phyloP scores from a whole-genome alignment of 2,329 filamentous ascomycete genomes.

The Furcasterigmium furcatum region DNA sequence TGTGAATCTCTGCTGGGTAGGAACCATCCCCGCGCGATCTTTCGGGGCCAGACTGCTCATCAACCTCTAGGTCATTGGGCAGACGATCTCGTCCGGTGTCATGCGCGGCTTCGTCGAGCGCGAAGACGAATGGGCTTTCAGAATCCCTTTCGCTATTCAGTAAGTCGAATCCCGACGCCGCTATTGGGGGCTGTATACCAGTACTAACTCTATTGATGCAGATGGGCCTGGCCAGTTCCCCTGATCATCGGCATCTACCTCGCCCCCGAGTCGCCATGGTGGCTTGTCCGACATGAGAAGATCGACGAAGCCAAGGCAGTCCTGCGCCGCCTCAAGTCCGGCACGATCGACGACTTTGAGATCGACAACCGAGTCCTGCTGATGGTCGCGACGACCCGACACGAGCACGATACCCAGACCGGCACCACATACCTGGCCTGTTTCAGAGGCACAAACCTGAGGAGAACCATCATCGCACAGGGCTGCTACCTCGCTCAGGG shows the following conservation, averaged over 20 bases:
- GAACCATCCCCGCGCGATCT: no score
- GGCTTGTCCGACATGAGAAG: constrained; percentile 29
- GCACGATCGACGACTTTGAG: constrained; percentile 25
- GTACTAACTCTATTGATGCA: constrained; percentile 14
- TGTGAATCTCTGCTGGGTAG: constrained; percentile 37
- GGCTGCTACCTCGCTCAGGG: constrained; percentile 24
- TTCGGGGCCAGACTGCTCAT: neutral
- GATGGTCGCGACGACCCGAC: constrained; percentile 40
- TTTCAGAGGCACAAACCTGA: constrained; percentile 43
- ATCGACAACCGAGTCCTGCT: constrained; percentile 31
- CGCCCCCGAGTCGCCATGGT: constrained; percentile 37
- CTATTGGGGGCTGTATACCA: neutral
- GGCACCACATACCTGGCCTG: constrained; percentile 40
- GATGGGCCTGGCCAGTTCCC: constrained; percentile 29
- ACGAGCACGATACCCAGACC: constrained; percentile 34
- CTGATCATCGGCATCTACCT: constrained; percentile 23
- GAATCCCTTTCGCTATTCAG: constrained; percentile 33
- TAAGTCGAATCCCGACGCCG: constrained; percentile 30
- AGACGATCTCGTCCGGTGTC: constrained; percentile 34
- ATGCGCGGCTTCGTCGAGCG: constrained; percentile 29
- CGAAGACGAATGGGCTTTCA: constrained; percentile 30
- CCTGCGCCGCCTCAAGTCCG: constrained; percentile 22
- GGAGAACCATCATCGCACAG: constrained; percentile 41
- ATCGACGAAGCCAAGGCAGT: constrained; percentile 24
- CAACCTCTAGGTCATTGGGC: constrained; percentile 40